Evolutionary conservation across 1,284 basidiomycete genomes (phyloP), one percentile per base, ranked within the genome.

Genomic region (Somion occarium): DNA sequence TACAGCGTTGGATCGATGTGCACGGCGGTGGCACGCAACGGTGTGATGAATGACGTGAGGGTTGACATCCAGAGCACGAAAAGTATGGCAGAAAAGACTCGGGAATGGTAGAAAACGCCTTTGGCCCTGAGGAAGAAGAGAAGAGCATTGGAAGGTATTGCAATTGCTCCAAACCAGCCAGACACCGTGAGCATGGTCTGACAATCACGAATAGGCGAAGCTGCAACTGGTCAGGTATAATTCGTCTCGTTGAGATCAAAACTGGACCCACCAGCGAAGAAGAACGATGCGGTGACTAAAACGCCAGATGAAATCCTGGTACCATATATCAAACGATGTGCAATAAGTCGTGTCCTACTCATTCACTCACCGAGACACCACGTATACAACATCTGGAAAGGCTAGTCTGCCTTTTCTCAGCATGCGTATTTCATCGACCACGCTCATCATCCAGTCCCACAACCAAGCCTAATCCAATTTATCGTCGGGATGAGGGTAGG

Each of bases 291-390:
- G 15, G 30, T 34, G 15, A 7, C 30, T n/a, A 34, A 7, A 7
- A 7, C 30, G 7, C 30, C 30, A 7, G 30, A 34, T 7, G 30
- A 7, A 7, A 15, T 34, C 30, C 30, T 34, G 30, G 30, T 7
- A 34, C 7, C 7, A 34, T 7, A 34, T 7, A 34, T 7, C 15
- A 34, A 34, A n/a, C n/a, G n/a, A n/a, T n/a, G n/a, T n/a, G n/a
- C 30, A 34, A 34, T 34, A 15, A 34, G 30, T 34, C 15, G 15
- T 34, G 15, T 15, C 15, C 30, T 34, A 34, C 15, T 34, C 7
- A 34, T 34, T 15, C 30, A 34, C 52, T 44, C 26, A 53, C 55
- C 55, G 43, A 39, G 55, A 43, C 23, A 54, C 15, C 13, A 56
- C 38, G 41, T 56, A 56, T 0, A 53, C 38, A 15, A 52, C 26